These are phyloP conservation scores for Pseudopyricularia cyperi DNA, from an alignment of 2,329 filamentous ascomycete species.

Conservation along the genomic window DNA sequence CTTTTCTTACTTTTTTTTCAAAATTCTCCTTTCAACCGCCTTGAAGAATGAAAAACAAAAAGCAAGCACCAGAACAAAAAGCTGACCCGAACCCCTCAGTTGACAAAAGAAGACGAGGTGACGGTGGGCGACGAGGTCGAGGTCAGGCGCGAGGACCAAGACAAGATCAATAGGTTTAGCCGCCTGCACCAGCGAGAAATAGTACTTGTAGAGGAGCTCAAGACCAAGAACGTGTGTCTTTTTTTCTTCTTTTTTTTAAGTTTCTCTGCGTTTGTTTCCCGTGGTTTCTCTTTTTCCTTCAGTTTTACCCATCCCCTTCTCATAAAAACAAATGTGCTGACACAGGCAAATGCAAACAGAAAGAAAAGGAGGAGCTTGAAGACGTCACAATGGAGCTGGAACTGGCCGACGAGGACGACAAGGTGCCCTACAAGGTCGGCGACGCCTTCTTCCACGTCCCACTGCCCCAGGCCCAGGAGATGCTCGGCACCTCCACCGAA, in stretches of 20 bases:
- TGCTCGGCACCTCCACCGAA: conserved; percentile 60
- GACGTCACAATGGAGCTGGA: conserved; percentile 86
- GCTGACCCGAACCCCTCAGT: conserved; percentile 36
- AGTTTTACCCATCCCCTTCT: too few species aligned
- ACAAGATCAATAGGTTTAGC: conserved; percentile 98
- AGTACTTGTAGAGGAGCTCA: conserved; percentile 65
- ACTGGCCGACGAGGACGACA: conserved; percentile 87
- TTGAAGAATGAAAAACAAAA: not conserved
- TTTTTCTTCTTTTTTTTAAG: not conserved
- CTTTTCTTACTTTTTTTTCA: not conserved
- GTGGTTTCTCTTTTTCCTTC: too few species aligned
- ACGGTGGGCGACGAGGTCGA: conserved; percentile 70
- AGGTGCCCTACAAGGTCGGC: conserved; percentile 93
- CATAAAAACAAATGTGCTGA: not conserved
- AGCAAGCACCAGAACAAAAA: not conserved
- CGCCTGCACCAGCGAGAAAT: conserved; percentile 80
- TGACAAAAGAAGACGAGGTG: conserved; percentile 87
- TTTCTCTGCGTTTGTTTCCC: not conserved
- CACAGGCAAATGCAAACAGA: conserved; percentile 37
- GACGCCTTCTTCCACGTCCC: conserved; percentile 88
- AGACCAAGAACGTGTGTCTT: conserved; percentile 53
- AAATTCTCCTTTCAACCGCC: rapidly evolving
- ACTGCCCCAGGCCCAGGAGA: conserved; percentile 72
- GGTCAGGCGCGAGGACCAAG: conserved; percentile 91
- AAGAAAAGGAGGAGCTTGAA: conserved; percentile 96